A percentile compares a stretch with the other conserved stretches of the same genome.
These are phyloP conservation scores for Escallonia rubra DNA, from an alignment of 129 eudicot species.

Conservation along the genomic window DNA sequence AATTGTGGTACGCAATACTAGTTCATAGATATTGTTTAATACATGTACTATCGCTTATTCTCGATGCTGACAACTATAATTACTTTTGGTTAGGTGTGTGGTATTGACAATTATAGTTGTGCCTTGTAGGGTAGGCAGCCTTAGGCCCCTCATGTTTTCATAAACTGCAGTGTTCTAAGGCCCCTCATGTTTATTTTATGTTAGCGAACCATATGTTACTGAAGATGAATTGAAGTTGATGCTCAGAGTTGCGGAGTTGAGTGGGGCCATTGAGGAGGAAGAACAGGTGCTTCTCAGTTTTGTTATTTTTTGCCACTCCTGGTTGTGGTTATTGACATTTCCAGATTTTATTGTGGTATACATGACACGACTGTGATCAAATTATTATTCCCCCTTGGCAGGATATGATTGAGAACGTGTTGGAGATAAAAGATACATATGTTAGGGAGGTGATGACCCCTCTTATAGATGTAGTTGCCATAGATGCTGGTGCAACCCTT, in stretches of 20 bases:
- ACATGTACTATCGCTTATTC: too few species aligned
- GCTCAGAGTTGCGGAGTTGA: slow-evolving; percentile 68
- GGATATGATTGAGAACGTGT: slow-evolving; percentile 78
- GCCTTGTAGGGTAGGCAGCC: too few species aligned
- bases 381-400: slow-evolving; percentile 6
- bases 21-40: too few species aligned
- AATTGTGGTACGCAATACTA: too few species aligned
- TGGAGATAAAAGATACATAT: slow-evolving; percentile 76
- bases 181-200: background rate
- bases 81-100: too few species aligned
- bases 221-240: slow-evolving; percentile 68
- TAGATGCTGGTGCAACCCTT: slow-evolving; percentile 51
- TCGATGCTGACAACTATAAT: too few species aligned
- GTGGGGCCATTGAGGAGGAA: slow-evolving; percentile 81
- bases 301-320: slow-evolving; percentile 3
- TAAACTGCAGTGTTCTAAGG: too few species aligned
- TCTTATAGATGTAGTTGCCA: slow-evolving; percentile 72
- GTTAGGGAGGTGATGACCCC: slow-evolving; percentile 82
- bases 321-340: background rate
- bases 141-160: too few species aligned
- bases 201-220: slow-evolving; percentile 61
- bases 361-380: background rate
- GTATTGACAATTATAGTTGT: too few species aligned
- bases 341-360: background rate
- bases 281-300: slow-evolving; percentile 41